Evolutionary conservation across 2,329 filamentous ascomycete species (phyloP).

Genomic region (Ophiostoma fasciatum): DNA sequence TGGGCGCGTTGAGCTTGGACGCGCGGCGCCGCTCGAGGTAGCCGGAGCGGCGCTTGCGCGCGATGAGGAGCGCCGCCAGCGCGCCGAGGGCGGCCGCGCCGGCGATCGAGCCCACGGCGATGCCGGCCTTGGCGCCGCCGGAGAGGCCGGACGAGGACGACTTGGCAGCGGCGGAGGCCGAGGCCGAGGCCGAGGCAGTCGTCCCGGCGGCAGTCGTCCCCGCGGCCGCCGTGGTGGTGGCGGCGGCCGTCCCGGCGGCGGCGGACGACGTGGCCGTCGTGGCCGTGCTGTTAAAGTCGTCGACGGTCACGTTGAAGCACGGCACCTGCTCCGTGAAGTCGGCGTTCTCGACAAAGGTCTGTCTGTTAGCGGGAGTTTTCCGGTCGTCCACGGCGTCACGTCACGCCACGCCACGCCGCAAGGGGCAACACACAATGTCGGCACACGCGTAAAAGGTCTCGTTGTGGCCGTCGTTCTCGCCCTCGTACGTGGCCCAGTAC

Average conservation of each 20-base stretch:
- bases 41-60: conserved; percentile 4
- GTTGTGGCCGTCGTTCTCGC: conserved; percentile 14
- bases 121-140: conserved; percentile 21
- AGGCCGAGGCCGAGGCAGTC: neutral
- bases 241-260: neutral
- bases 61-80: neutral
- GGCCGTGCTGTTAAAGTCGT: conserved; percentile 6
- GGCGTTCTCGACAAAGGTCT: conserved; percentile 9
- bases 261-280: neutral
- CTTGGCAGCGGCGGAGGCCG: neutral
- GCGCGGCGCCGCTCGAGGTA: conserved; percentile 7
- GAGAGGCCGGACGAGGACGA: conserved; percentile 14
- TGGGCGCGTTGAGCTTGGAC: conserved; percentile 4
- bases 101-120: conserved; percentile 21
- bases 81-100: conserved; percentile 10
- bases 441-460: conserved; percentile 25
- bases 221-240: neutral
- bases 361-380: neutral
- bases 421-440: conserved; percentile 20
- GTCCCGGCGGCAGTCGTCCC: neutral
- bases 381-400: too few species aligned
- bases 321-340: conserved; percentile 17
- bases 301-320: conserved; percentile 24
- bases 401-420: too few species aligned
- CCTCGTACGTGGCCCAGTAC: conserved; percentile 19